Evolutionary conservation across 306 rosid species (phyloP).

Genomic region (Vicia faba): DNA sequence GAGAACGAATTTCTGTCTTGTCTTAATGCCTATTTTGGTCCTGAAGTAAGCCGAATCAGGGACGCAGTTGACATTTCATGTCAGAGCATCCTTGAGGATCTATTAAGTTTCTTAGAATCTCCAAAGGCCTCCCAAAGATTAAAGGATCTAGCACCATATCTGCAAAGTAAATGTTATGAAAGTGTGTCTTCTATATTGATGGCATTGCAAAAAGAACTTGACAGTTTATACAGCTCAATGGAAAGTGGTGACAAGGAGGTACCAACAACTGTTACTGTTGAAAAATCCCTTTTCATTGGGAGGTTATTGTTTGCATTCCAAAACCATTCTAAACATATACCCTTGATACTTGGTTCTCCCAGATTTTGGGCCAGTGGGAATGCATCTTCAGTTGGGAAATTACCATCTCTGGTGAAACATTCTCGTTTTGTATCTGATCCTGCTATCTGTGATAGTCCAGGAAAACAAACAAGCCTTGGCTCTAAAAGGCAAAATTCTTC

Average conservation of each 20-base stretch:
- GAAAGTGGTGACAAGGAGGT: conserved; percentile 52
- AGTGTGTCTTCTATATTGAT: conserved; percentile 63
- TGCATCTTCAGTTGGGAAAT: conserved; percentile 57
- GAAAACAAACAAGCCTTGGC: conserved; percentile 48
- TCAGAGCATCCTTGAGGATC: conserved; percentile 75
- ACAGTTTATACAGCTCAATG: conserved; percentile 54
- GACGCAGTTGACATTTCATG: conserved; percentile 81
- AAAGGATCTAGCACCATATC: conserved; percentile 69
- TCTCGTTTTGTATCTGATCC: conserved; percentile 64
- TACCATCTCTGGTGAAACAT: conserved; percentile 64
- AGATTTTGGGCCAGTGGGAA: conserved; percentile 75
- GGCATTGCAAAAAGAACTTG: conserved; percentile 66
- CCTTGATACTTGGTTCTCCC: conserved; percentile 85
- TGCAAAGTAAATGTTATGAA: conserved; percentile 78
- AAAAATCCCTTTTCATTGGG: conserved; percentile 89
- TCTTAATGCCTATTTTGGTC: conserved; percentile 86
- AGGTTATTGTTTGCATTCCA: conserved; percentile 88
- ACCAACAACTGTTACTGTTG: conserved; percentile 57
- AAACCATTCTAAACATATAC: conserved; percentile 82
- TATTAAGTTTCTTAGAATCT: conserved; percentile 86
- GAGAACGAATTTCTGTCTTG: conserved; percentile 68
- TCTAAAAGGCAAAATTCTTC: conserved; percentile 65
- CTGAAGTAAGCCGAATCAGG: conserved; percentile 77
- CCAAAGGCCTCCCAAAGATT: conserved; percentile 87
- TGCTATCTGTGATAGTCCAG: conserved; percentile 53